Evolutionary conservation across 345 rosid genomes (phyloP).

Genomic region (Passiflora organensis): DNA sequence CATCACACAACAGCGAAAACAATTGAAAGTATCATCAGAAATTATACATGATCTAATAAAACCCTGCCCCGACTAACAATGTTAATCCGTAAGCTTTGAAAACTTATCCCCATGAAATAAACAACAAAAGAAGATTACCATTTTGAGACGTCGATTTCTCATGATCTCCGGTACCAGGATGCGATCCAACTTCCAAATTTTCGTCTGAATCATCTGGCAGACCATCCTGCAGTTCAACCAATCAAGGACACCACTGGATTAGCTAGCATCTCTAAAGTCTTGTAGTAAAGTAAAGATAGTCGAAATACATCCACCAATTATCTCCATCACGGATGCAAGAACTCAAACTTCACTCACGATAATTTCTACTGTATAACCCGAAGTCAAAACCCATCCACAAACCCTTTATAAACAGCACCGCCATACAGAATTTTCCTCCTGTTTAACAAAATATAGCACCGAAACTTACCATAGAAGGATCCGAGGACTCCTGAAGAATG

Average conservation of each 20-base stretch:
- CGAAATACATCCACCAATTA: too few species aligned
- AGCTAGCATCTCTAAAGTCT: too few species aligned
- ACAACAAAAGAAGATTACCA: slow-evolving; percentile 10
- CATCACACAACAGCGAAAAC: slow-evolving; percentile 12
- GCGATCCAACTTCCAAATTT: slow-evolving; percentile 8
- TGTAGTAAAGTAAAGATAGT: too few species aligned
- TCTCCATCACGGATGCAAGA: too few species aligned
- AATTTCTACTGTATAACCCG: too few species aligned
- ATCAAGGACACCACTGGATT: background rate
- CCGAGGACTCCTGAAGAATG: slow-evolving; percentile 9
- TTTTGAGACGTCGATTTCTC: slow-evolving; percentile 2
- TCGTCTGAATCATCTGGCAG: background rate
- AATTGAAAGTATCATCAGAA: slow-evolving; percentile 9
- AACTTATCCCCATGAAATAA: too few species aligned
- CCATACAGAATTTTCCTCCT: too few species aligned
- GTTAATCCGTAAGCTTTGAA: too few species aligned
- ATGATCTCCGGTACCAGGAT: slow-evolving; percentile 1
- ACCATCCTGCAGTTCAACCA: slow-evolving; percentile 14
- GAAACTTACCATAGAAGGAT: slow-evolving; percentile 10
- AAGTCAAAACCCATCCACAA: too few species aligned
- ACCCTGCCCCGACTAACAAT: background rate
- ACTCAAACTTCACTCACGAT: background rate
- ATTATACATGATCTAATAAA: background rate
- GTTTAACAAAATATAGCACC: background rate
- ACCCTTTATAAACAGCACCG: too few species aligned